phyloP scores from a whole-genome alignment of 208 protist genomes.

The Entamoeba invadens region DNA sequence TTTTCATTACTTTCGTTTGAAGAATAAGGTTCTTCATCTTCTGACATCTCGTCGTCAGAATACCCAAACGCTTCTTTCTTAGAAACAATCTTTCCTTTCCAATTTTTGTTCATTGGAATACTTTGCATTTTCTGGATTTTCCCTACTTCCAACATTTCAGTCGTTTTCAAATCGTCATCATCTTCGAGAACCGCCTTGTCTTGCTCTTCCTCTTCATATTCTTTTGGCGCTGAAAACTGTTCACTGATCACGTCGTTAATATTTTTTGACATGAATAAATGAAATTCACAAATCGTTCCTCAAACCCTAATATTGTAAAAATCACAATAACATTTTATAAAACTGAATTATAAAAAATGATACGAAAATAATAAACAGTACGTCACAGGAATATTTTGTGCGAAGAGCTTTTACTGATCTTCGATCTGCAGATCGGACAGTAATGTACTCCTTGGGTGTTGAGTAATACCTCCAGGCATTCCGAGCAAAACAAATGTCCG shows the following conservation, averaged over 20 bases:
- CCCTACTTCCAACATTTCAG: background rate
- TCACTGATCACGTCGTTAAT: background rate
- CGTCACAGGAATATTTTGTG: background rate
- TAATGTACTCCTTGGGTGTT: background rate
- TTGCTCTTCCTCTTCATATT: background rate
- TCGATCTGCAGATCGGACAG: background rate
- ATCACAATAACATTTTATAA: no score
- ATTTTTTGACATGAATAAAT: background rate
- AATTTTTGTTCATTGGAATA: background rate
- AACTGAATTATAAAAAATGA: no score
- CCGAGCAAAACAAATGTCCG: background rate
- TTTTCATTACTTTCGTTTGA: background rate
- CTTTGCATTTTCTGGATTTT: background rate
- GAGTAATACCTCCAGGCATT: background rate
- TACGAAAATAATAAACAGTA: background rate
- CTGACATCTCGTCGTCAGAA: background rate
- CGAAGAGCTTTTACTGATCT: background rate
- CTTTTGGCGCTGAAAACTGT: background rate
- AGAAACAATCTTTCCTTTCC: background rate
- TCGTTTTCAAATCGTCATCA: background rate
- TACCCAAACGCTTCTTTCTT: background rate
- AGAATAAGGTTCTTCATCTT: background rate
- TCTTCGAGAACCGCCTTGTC: background rate
- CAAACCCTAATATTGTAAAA: no score
- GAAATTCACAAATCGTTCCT: no score